Percentiles rank a stretch among this genome's conserved stretches.
Evolutionary conservation across 768 basidiomycete species (phyloP).

Genomic region (Kwoniella dejecticola): DNA sequence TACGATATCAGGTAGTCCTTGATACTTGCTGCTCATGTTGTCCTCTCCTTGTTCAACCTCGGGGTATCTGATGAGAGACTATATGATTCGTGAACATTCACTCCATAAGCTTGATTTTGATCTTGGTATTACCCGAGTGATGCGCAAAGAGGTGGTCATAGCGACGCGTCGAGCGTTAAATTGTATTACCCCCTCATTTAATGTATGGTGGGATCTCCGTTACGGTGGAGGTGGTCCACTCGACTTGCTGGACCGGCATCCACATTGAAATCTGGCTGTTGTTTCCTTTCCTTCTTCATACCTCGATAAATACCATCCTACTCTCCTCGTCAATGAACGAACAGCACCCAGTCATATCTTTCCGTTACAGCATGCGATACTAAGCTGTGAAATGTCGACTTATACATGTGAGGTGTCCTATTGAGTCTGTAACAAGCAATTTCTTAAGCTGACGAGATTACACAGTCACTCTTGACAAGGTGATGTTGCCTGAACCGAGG

Average conservation of each 20-base stretch:
- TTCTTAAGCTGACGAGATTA: background rate
- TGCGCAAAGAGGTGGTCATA: constrained; percentile 1
- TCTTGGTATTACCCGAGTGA: too few relatives aligned
- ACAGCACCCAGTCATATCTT: too few relatives aligned
- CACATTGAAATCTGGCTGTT: background rate
- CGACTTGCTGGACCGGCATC: background rate
- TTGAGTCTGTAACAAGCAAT: background rate
- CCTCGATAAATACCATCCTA: too few relatives aligned
- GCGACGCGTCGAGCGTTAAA: constrained; percentile 16
- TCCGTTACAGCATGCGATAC: too few relatives aligned
- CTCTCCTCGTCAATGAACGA: too few relatives aligned
- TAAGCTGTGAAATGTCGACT: constrained; percentile 1
- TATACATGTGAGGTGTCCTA: background rate
- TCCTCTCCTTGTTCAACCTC: too few relatives aligned
- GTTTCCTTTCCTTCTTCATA: constrained; percentile 11
- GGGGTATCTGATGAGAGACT: too few relatives aligned
- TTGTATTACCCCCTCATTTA: background rate
- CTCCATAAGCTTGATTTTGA: too few relatives aligned
- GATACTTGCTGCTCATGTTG: constrained; percentile 48
- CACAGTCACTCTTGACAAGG: constrained; percentile 9
- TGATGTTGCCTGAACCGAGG: constrained; percentile 7
- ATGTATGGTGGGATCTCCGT: background rate
- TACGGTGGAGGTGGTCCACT: constrained; percentile 24
- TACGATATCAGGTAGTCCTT: constrained; percentile 55
- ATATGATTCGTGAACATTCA: too few relatives aligned